These are phyloP conservation scores for Cicer chorassanicum DNA, from an alignment of 306 rosid genomes.

Conservation along the genomic window DNA sequence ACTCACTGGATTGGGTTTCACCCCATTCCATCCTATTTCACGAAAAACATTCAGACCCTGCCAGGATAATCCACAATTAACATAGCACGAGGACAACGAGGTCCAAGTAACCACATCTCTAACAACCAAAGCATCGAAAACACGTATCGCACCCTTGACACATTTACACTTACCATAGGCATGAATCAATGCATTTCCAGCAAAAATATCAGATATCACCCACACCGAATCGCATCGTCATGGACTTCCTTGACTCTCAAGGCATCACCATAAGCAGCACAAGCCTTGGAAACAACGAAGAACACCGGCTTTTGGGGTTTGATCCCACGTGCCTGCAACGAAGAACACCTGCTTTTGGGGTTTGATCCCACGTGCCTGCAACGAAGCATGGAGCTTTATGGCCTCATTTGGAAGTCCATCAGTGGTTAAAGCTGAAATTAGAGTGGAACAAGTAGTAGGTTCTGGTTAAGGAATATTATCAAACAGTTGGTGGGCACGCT, in stretches of 20 bases:
- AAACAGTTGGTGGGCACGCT: conserved; percentile 57
- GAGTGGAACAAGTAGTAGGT: conserved; percentile 49
- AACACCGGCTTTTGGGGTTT: conserved; percentile 44
- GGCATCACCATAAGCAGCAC: conserved; percentile 51
- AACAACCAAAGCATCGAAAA: conserved; percentile 47
- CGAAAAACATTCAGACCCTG: conserved; percentile 43
- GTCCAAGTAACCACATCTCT: conserved; percentile 56
- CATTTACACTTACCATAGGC: conserved; percentile 49
- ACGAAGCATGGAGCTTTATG: conserved; percentile 41
- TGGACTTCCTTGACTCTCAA: conserved; percentile 47
- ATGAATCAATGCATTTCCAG: conserved; percentile 52
- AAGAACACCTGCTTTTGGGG: conserved; percentile 44
- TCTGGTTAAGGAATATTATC: conserved; percentile 54
- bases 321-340: conserved; percentile 37
- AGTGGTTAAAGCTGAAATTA: conserved; percentile 54
- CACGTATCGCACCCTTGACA: conserved; percentile 48
- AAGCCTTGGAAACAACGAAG: conserved; percentile 52
- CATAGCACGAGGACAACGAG: conserved; percentile 46
- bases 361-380: conserved; percentile 39
- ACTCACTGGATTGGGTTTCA: conserved; percentile 45
- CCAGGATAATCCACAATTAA: conserved; percentile 47
- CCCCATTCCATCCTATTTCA: conserved; percentile 48
- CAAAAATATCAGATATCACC: conserved; percentile 46
- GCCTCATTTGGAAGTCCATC: conserved; percentile 50
- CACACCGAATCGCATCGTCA: conserved; percentile 39